Evolutionary conservation across 164 flowering plant genomes (phyloP), one percentile per base, ranked within the genome.

Genomic region (Tetrastigma voinierianum): DNA sequence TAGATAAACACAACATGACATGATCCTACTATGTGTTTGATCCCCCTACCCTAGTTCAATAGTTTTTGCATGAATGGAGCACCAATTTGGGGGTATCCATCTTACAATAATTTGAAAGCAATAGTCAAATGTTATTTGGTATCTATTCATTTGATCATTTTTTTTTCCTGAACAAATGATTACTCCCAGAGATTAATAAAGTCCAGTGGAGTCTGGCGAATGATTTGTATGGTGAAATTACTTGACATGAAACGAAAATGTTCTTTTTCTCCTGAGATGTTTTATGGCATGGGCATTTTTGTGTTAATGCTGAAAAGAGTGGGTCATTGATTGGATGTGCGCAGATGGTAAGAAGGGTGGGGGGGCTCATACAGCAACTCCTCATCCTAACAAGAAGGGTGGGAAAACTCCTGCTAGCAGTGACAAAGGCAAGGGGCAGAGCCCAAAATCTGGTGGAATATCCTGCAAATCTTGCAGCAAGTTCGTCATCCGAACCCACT

Each of bases 281-380:
- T 7, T 47, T 32, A 8, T 64, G 18, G 46, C n/a, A n/a, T 23
- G 8, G n/a, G n/a, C n/a, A 17, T 3, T 16, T 12, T 45, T n/a
- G 46, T 16, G 3, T 51, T 10, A 44, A 10, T 44, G 16, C 18
- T 10, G 23, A 4, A 32, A 32, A 32, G 40, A 32, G 40, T 53
- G 18, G n/a, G n/a, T 52, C 52, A 44, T 4, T 59, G 12, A 15
- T 61, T 68, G 57, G 21, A 11, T 58, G n/a, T n/a, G n/a, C n/a
- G 54, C 67, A 71, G 89, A 81, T 66, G 86, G 76, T 46, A 87
- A 85, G 78, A 87, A 87, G 72, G 78, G 66, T 8, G 81, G 69
- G 54, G 81, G 69, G 54, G 78, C n/a, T 12, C 87, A 82, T 61
- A 70, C 70, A 4, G 83, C 87, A 1, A 87, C 92, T 18, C 92